Base-by-base conservation (phyloP, 2,329 filamentous ascomycete species). In the Aureobasidium subglaciale region DNA sequence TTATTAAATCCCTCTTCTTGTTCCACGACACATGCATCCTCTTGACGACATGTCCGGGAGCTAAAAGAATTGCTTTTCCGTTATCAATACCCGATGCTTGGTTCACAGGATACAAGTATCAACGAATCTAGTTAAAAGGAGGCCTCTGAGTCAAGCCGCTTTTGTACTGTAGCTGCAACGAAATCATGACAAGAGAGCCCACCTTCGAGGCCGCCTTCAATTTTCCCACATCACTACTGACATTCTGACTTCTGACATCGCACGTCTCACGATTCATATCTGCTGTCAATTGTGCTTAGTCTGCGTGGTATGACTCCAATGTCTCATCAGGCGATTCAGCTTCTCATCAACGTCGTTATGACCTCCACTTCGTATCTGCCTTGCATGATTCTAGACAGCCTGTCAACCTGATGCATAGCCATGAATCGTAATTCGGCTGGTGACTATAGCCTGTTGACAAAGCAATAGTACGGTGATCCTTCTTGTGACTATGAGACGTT, bases 61-160 rank as follows among this genome's bases (percentile, higher is more conserved):
- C 13, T 46, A 16, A 5, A 45, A 30, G 15, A 9, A 32, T 18
- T 22, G 13, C 3, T 16, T 50, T 38, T 49, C 10, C 3, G 5
- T 49, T 38, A 27, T 38, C 34, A 38, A 50, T 50, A 38, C 24
- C 32, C 46, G 24, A 20, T 50, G 46, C 46, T 50, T 50, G 34
- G 46, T 38, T 10, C 10, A 50, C 46, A 38, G 46, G 4, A 38
- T n/a, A 50, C 46, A 38, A 29, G 46, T 22, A 38, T 35, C 34
- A 29, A 27, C 22, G 16, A 16, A 37, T 10, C 38, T 22, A 38
- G 32, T n/a, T 34, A 38, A n/a, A 24, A n/a, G 22, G 15, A 35
- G 5, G 11, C 32, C 20, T 37, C 18, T 8, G 46, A 50, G 34
- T 50, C 46, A 29, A 50, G 46, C 32, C 25, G 22, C 29, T 38